Evolutionary conservation across 495 filamentous ascomycete species (phyloP).

Genomic region (Peziza echinospora): DNA sequence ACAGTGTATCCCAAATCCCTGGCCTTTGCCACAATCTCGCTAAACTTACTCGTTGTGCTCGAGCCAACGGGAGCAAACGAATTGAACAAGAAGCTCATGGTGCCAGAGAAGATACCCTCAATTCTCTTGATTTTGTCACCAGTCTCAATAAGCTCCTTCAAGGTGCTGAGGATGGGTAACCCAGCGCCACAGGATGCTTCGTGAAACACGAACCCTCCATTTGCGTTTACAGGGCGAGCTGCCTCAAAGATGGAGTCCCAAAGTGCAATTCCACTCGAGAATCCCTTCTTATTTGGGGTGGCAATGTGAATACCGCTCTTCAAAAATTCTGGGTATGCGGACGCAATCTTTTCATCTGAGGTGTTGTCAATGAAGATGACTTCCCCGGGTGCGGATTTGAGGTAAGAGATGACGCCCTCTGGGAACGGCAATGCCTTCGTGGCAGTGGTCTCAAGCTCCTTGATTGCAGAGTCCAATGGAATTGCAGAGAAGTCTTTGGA

Average conservation of each 20-base stretch:
- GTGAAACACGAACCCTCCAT: constrained; percentile 64
- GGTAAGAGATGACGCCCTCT: constrained; percentile 42
- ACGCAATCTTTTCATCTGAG: constrained; percentile 56
- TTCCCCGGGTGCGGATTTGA: constrained; percentile 45
- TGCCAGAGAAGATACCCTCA: constrained; percentile 91
- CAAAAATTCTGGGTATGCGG: constrained; percentile 57
- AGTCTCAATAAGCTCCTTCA: constrained; percentile 72
- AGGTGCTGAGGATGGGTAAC: constrained; percentile 72
- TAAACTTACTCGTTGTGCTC: constrained; percentile 46
- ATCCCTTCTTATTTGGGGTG: constrained; percentile 95
- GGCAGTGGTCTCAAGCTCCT: constrained; percentile 33
- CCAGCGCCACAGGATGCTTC: constrained; percentile 85
- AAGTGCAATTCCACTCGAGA: constrained; percentile 49
- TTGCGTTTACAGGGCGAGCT: constrained; percentile 25
- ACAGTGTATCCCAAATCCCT: constrained; percentile 80
- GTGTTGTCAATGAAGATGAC: constrained; percentile 85
- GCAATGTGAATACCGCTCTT: constrained; percentile 64
- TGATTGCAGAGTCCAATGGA: constrained; percentile 30
- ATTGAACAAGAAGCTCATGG: constrained; percentile 93
- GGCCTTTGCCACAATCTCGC: constrained; percentile 66
- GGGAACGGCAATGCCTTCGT: constrained; percentile 37
- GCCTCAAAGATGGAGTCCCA: constrained; percentile 65
- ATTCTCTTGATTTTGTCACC: constrained; percentile 74
- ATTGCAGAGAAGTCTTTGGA: constrained; percentile 37
- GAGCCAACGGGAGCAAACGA: constrained; percentile 57